A percentile compares a stretch with the other conserved stretches of the same genome.
Evolutionary conservation across 805 yeast genomes (phyloP).

Genomic region (Saccharomycopsis sp.): DNA sequence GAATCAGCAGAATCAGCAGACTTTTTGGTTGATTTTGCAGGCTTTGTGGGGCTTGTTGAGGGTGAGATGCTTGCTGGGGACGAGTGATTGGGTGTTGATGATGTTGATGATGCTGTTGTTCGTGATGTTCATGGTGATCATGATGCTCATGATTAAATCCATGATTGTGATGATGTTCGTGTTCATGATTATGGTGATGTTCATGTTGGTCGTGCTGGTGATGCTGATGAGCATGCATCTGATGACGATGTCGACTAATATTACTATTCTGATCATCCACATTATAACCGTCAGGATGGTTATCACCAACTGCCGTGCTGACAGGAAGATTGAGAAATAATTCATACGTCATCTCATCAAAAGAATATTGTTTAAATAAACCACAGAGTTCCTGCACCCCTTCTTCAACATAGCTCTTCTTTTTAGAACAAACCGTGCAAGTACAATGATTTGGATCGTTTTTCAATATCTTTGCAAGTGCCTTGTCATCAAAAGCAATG

Average conservation of each 20-base stretch:
- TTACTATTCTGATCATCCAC: no score
- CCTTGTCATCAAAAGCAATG: background rate
- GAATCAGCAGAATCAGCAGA: no score
- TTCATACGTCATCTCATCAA: background rate
- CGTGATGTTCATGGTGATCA: no score
- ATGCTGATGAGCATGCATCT: background rate
- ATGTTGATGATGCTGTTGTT: no score
- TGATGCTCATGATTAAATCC: background rate
- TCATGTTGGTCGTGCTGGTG: background rate
- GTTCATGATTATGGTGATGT: background rate
- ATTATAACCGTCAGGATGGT: background rate
- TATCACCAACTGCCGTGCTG: no score
- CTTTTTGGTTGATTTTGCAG: no score
- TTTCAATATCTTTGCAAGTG: background rate
- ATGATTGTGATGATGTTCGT: background rate
- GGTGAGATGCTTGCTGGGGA: no score
- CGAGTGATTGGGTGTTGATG: no score
- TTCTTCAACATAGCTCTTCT: background rate
- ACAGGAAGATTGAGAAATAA: background rate
- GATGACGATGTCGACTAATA: background rate
- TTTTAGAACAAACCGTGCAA: background rate
- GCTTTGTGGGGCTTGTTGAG: no score
- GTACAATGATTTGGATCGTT: background rate
- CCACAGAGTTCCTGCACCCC: slow-evolving; percentile 1
- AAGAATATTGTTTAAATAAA: background rate